Base-by-base conservation (phyloP, 805 yeast genomes). In the Pachysolen tannophilus region DNA sequence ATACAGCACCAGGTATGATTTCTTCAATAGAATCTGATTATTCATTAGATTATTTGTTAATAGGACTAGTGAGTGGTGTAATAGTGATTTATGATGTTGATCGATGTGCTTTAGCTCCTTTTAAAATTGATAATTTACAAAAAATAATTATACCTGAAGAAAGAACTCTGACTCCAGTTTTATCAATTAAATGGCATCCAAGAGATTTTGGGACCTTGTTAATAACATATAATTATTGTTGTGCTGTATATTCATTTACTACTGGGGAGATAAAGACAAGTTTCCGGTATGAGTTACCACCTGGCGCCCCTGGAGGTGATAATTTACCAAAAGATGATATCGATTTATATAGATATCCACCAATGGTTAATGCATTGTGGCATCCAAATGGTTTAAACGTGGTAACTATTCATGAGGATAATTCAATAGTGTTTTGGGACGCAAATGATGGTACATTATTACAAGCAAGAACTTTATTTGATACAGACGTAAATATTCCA, bases 321-420 rank as follows among this genome's bases (percentile, higher is more conserved):
- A 64, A 63, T 24, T 45, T 48, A 15, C 47, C 55, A 2, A 28
- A 48, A 1, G 51, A 19, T 6, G 48, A 56, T 3, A 39, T 47
- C 3, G 55, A 54, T 34, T 40, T 45, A 13, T 57, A 55, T 33
- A 47, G 46, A 18, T 32, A 20, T 15, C 63, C 64, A 3, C 42
- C 38, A 8, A 46, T 55, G 6, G 17, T 35, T 4, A 69, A 77
- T 33, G 78, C 95, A 0, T 63, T 74, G 23, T 92, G 84, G 74
- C 97, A 90, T 55, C 98, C 99, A 3, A 86, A 86, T 50, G 96
- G 97, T 0, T 68, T 87, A 30, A 94, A 88, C 51, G 60, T 85
- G 3, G 68, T 83, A 15, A 79, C 95, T 0, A 69, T 76, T 2
- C 94, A 90, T 55, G 77, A 64, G 16, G 95, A 88, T 49, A 90